phyloP scores from a whole-genome alignment of 495 filamentous ascomycete genomes.

The Penicillium paradoxum region DNA sequence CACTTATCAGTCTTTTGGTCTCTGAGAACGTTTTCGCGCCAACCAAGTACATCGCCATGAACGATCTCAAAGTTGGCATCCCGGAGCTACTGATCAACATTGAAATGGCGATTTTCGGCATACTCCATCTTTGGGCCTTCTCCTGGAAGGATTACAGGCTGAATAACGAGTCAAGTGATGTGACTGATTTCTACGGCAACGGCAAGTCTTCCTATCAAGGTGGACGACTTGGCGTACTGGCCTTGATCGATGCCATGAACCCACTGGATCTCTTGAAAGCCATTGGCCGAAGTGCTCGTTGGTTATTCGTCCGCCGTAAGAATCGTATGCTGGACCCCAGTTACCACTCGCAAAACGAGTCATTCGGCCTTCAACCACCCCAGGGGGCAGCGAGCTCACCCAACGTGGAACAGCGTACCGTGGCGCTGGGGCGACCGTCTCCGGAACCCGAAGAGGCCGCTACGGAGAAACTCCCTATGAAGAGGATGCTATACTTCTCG shows the following conservation, averaged over 20 bases:
- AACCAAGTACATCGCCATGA: conserved; percentile 55
- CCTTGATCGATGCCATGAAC: conserved; percentile 71
- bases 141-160: conserved; percentile 63
- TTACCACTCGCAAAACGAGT: conserved; percentile 36
- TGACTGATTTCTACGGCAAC: conserved; percentile 45
- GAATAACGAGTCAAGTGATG: conserved; percentile 28
- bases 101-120: conserved; percentile 80
- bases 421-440: conserved; percentile 24
- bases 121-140: conserved; percentile 82
- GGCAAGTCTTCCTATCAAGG: conserved; percentile 53
- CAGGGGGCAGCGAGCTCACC: conserved; percentile 8
- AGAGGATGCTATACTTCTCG: conserved; percentile 39
- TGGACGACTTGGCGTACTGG: conserved; percentile 57
- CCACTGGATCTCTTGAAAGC: conserved; percentile 80
- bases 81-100: conserved; percentile 74
- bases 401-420: conserved; percentile 29
- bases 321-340: conserved; percentile 47
- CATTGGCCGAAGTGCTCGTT: conserved; percentile 68
- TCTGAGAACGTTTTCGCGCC: conserved; percentile 58
- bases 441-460: conserved; percentile 19
- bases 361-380: conserved; percentile 30
- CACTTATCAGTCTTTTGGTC: conserved; percentile 64
- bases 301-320: conserved; percentile 72
- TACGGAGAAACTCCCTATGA: conserved; percentile 27
- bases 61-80: conserved; percentile 77